These are phyloP conservation scores for Tuber brumale DNA, from an alignment of 495 filamentous ascomycete species.

Conservation along the genomic window DNA sequence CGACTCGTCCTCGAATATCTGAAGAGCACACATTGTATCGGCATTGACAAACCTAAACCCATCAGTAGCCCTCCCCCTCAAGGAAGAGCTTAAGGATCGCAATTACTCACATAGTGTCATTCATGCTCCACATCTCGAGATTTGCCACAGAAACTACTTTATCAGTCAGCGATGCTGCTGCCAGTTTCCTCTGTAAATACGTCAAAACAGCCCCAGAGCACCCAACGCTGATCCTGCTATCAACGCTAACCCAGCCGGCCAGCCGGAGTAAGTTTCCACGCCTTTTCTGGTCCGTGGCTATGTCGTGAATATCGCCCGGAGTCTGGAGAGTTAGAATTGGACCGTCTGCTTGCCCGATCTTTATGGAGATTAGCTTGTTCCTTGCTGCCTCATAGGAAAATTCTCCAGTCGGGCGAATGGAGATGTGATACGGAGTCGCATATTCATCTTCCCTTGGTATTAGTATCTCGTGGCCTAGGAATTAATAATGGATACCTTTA, in stretches of 20 bases:
- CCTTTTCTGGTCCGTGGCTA: conserved; percentile 40
- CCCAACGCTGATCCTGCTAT: conserved; percentile 66
- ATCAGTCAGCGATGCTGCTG: conserved; percentile 54
- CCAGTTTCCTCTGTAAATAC: conserved; percentile 66
- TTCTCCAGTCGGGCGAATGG: conserved; percentile 60
- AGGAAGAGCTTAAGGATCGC: neutral
- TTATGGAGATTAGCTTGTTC: conserved; percentile 57
- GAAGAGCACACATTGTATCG: conserved; percentile 73
- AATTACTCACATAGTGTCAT: conserved; percentile 60
- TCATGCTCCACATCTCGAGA: conserved; percentile 71
- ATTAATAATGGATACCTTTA: conserved; percentile 7
- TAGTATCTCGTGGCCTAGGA: neutral
- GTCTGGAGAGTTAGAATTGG: conserved; percentile 55
- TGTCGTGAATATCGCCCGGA: conserved; percentile 49
- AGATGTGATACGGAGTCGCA: conserved; percentile 30
- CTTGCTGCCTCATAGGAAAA: conserved; percentile 68
- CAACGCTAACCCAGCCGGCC: conserved; percentile 67
- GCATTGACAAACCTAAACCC: conserved; percentile 63
- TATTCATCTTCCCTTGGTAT: conserved; percentile 23
- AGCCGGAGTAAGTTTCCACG: conserved; percentile 67
- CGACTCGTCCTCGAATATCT: conserved; percentile 76
- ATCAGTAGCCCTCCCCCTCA: conserved; percentile 10
- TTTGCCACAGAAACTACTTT: conserved; percentile 50
- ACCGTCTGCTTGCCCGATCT: conserved; percentile 48
- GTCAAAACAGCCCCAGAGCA: conserved; percentile 80